These are phyloP conservation scores for Aspergillus nanangensis DNA, from an alignment of 495 filamentous ascomycete genomes.

Conservation along the genomic window DNA sequence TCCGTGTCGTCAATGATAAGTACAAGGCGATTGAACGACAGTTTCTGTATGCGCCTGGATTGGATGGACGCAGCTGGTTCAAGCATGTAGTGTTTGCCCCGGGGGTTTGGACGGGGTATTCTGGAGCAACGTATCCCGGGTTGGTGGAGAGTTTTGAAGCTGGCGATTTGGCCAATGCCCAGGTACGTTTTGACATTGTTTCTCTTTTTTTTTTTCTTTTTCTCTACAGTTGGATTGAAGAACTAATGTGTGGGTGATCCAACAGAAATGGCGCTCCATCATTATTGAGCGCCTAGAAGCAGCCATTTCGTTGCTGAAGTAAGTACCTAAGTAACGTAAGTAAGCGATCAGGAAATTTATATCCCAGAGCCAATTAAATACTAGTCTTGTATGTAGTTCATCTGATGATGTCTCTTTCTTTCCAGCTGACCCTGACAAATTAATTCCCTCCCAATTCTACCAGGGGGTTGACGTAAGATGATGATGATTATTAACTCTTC, in stretches of 20 bases:
- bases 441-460: no score
- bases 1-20: constrained; percentile 51
- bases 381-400: no score
- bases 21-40: constrained; percentile 59
- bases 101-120: constrained; percentile 86
- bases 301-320: constrained; percentile 33
- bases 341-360: no score
- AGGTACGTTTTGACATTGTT: constrained; percentile 35
- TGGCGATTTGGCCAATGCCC: constrained; percentile 41
- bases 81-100: constrained; percentile 70
- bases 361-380: no score
- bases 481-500: no score
- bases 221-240: neutral
- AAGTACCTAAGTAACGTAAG: neutral
- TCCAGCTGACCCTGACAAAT: no score
- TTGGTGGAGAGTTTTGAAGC: constrained; percentile 57
- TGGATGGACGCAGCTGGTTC: constrained; percentile 59
- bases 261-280: constrained; percentile 46
- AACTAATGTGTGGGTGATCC: no score
- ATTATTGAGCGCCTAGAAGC: constrained; percentile 36
- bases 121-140: constrained; percentile 66
- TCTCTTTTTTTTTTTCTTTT: constrained; percentile 4
- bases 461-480: no score
- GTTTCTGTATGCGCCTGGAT: constrained; percentile 54
- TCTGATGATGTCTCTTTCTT: no score